These are phyloP conservation scores for Hondaea fermentalgiana DNA, from an alignment of 108 stramenopile species.

Conservation along the genomic window DNA sequence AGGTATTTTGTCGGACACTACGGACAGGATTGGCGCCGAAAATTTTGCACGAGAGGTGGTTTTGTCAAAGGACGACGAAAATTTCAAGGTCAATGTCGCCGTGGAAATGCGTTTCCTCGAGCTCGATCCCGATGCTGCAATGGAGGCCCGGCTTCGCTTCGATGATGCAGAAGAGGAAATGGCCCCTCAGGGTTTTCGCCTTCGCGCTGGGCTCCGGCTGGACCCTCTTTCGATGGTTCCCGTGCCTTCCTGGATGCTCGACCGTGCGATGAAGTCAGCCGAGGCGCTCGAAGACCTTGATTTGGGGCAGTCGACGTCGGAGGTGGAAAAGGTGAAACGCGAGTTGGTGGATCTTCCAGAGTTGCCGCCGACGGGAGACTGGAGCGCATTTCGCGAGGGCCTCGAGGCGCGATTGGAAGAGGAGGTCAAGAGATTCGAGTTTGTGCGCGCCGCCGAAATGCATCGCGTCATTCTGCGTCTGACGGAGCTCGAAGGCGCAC, in stretches of 20 bases:
- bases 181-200: background rate
- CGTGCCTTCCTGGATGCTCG: background rate
- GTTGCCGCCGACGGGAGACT: background rate
- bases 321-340: background rate
- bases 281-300: background rate
- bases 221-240: background rate
- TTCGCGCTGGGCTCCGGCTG: background rate
- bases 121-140: background rate
- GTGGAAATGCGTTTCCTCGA: background rate
- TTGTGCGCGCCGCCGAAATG: background rate
- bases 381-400: background rate
- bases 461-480: background rate
- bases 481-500: background rate
- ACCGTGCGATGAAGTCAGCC: background rate
- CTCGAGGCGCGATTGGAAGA: background rate
- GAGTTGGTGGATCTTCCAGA: background rate
- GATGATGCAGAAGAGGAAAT: background rate
- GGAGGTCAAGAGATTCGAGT: background rate
- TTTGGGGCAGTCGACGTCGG: background rate
- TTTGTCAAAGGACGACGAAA: background rate
- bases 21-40: background rate
- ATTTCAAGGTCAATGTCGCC: background rate
- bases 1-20: background rate
- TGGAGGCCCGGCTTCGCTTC: background rate
- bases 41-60: background rate